Evolutionary conservation across 2,329 filamentous ascomycete genomes (phyloP), one percentile per base, ranked within the genome.

Genomic region (Botrytis porri): DNA sequence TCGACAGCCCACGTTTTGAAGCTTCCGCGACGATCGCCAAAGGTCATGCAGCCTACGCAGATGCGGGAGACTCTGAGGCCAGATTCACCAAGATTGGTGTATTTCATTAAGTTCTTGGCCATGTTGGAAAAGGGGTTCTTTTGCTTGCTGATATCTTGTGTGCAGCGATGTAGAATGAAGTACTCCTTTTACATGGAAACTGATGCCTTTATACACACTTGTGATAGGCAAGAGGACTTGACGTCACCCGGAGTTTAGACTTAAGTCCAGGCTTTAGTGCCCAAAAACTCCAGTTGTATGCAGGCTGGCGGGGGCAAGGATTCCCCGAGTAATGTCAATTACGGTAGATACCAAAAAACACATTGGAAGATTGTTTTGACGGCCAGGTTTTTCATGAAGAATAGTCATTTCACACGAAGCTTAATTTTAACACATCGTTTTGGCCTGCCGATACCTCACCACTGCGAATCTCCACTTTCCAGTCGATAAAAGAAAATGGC

Each of bases 31-130:
- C 80, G 77, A 22, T 78, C 79, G 32, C 86, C 86, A 69, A 84
- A 85, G 73, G 81, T 83, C 86, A 88, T 87, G 64, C 83, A 82
- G 0, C 86, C 87, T 8, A 88, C 77, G 69, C 88, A 86, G 66
- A 87, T 82, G 73, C 83, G 83, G 4, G 86, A 87, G 71, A 87
- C 82, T 75, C 86, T 86, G 61, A 88, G 83, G 71, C 87, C 86
- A 9, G 84, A 86, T 67, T 81, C 82, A 48, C 86, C 86, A 20
- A 77, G 74, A 39, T 71, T 73, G 29, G 70, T 72, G 69, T 76
- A 76, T 74, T 77, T 75, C 75, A 76, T 76, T 12, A 29, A 29
- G 64, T 54, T 67, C 12, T 67, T 54, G 35, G 48, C 16, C 64
- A 67, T 54, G 16, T 29, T 67, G 45, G 14, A 54, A 67, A 48